Evolutionary conservation across 495 filamentous ascomycete species (phyloP).

Genomic region (Glarea lozoyensis): DNA sequence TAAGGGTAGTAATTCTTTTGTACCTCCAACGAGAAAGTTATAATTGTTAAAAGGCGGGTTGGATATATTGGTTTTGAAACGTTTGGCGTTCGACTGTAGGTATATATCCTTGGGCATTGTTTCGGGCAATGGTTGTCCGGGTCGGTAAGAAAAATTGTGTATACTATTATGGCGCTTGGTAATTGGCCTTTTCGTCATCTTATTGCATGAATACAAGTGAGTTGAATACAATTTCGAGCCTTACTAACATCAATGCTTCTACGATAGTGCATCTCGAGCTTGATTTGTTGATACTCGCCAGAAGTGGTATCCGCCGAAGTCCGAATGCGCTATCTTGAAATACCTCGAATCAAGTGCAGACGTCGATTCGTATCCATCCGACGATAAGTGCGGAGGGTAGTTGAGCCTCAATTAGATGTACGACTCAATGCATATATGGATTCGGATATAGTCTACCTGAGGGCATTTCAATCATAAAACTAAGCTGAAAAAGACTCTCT

Average conservation of each 20-base stretch:
- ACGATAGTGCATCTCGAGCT: too few relatives aligned
- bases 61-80: neutral
- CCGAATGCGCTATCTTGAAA: neutral
- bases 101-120: neutral
- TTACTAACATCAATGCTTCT: too few relatives aligned
- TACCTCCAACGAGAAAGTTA: conserved; percentile 7
- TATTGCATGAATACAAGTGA: neutral
- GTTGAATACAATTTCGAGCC: too few relatives aligned
- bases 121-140: neutral
- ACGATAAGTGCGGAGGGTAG: too few relatives aligned
- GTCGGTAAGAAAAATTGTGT: neutral
- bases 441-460: too few relatives aligned
- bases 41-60: neutral
- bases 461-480: too few relatives aligned
- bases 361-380: too few relatives aligned
- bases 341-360: neutral
- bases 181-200: neutral
- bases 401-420: neutral
- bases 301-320: too few relatives aligned
- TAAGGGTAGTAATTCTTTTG: conserved; percentile 16
- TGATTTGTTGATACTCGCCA: too few relatives aligned
- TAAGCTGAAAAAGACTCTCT: too few relatives aligned
- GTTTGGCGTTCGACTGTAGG: neutral
- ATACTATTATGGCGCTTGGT: neutral
- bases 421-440: neutral